Base-by-base conservation (phyloP, 2,329 filamentous ascomycete genomes). In the Fusarium odoratissimum region DNA sequence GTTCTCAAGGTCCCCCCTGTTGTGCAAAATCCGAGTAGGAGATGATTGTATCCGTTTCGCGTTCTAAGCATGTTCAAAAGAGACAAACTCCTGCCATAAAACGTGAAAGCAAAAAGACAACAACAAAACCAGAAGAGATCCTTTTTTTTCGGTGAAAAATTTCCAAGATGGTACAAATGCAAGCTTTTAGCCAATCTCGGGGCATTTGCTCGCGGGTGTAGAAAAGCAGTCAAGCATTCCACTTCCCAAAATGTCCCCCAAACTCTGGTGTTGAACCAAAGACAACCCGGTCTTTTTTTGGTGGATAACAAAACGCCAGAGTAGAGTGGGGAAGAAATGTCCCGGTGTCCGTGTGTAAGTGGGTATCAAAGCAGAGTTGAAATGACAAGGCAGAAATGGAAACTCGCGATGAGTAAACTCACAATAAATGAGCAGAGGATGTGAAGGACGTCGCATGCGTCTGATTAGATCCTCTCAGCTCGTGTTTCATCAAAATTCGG, bases 401-500 rank as follows among this genome's bases (percentile, higher is more conserved):
- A 71, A 72, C 64, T 69, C 44, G 62, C 46, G 42, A 51, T 31
- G 46, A 55, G 42, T 40, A 45, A 60, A 60, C 63, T 66, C 58
- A 76, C 70, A 76, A 77, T 75, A 78, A 75, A 67, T 56, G 79
- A 80, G 80, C 76, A 75, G 76, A 80, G 78, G 77, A 77, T 62
- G 48, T 60, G 60, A 60, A 67, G 73, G 44, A 52, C 45, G 58
- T 75, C 74, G 67, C 72, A 46, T 70, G 68, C 69, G 74, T 71
- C 71, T 60, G 42, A 79, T 79, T 78, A 81, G 61, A 76, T 77
- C 83, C 82, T 83, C 82, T 80, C 82, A 81, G 81, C 81, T 81
- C 81, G 71, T 78, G 76, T 80, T 78, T 82, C 82, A 83, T 83
- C 82, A 83, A 80, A 84, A 74, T 80, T 76, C 64, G 82, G 81